Conservation (phyloP, 169 alveolate genomes). For the Cryptosporidium parvum region DNA sequence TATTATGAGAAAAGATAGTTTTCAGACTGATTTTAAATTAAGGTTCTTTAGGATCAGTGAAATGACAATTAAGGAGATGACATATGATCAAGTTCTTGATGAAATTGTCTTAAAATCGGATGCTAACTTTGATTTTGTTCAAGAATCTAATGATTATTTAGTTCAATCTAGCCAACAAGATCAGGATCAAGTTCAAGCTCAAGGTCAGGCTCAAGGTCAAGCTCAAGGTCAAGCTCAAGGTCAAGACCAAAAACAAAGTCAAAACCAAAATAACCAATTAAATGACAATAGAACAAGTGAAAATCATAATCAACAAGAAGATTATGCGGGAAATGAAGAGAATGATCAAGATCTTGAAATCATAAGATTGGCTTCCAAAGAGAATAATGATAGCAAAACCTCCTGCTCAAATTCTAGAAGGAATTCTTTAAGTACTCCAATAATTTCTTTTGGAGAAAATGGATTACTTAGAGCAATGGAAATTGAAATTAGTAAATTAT, state of each 20-base stretch:
- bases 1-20: constrained; percentile 4
- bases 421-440: constrained; percentile 15
- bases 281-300: not conserved
- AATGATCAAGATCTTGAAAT: not conserved
- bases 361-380: not conserved
- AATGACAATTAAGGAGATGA: constrained; percentile 25
- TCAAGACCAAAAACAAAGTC: not conserved
- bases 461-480: constrained; percentile 35
- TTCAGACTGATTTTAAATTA: not conserved
- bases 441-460: constrained; percentile 26
- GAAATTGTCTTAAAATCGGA: not conserved
- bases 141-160: not conserved
- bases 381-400: not conserved
- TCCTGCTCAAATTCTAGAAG: constrained; percentile 17
- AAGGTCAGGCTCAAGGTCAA: not conserved
- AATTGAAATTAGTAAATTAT: constrained; percentile 14
- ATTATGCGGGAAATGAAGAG: not conserved
- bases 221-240: no score
- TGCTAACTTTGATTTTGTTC: not conserved
- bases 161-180: not conserved
- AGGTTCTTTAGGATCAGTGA: constrained; percentile 36
- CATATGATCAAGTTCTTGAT: not conserved
- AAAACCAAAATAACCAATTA: not conserved
- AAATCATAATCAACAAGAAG: not conserved
- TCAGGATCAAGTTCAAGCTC: not conserved